A percentile compares a stretch with the other conserved stretches of the same genome.
These are phyloP conservation scores for Mediolabrus comicus DNA, from an alignment of 108 stramenopile genomes.

Conservation along the genomic window DNA sequence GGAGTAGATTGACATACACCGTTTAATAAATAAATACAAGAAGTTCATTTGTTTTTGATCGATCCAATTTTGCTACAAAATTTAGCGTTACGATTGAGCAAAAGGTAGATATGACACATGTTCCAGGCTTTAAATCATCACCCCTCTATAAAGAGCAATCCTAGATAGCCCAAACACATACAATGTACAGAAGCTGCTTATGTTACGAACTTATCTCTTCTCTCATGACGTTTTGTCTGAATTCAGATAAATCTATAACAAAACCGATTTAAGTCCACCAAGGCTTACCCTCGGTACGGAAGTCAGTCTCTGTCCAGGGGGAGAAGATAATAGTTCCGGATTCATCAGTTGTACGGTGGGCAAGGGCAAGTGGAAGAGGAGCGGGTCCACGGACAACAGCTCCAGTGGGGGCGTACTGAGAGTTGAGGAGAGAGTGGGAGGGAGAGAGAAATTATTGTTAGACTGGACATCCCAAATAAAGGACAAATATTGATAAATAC, in stretches of 20 bases:
- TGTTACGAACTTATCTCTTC: not conserved
- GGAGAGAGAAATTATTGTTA: not conserved
- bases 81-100: slow-evolving; percentile 21
- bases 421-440: not conserved
- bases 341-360: slow-evolving; percentile 86
- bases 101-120: slow-evolving; percentile 5
- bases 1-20: slow-evolving; percentile 20
- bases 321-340: slow-evolving; percentile 86
- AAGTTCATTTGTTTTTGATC: not conserved
- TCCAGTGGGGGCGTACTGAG: slow-evolving; percentile 89
- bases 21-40: too few species aligned
- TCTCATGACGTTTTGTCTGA: not conserved
- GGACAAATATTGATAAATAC: not conserved
- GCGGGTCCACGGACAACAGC: slow-evolving; percentile 97
- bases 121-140: not conserved
- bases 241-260: not conserved
- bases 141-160: not conserved
- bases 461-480: not conserved
- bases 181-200: not conserved
- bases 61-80: not conserved
- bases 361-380: slow-evolving; percentile 93
- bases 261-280: slow-evolving; percentile 88
- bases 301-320: slow-evolving; percentile 95
- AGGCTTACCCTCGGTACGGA: slow-evolving; percentile 93
- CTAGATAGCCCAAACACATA: not conserved